Percentiles rank a stretch among this genome's conserved stretches.
phyloP scores from a whole-genome alignment of 306 rosid genomes.

The Phaseolus lunatus region DNA sequence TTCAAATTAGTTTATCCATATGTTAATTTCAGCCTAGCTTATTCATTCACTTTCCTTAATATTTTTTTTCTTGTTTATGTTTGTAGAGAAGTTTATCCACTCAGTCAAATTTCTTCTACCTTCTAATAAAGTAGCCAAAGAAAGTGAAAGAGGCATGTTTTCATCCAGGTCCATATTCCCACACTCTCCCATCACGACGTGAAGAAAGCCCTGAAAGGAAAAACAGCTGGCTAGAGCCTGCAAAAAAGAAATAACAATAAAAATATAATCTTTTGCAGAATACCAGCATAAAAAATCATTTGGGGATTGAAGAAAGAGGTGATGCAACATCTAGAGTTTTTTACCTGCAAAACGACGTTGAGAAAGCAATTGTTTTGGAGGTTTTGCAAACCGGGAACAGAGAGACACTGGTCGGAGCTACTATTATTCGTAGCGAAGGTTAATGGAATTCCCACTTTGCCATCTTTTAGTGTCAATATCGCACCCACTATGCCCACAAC shows the following conservation, averaged over 20 bases:
- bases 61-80: too few relatives aligned
- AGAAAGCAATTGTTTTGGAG: constrained; percentile 85
- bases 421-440: constrained; percentile 22
- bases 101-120: constrained; percentile 45
- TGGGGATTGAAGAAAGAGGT: constrained; percentile 13
- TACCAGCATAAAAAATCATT: neutral
- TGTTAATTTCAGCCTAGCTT: neutral
- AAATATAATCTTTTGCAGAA: neutral
- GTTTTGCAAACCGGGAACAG: constrained; percentile 82
- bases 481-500: constrained; percentile 60
- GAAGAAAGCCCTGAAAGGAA: constrained; percentile 70
- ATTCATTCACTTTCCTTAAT: too few relatives aligned
- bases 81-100: neutral
- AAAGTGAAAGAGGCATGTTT: constrained; percentile 69
- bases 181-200: constrained; percentile 56
- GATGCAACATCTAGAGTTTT: neutral
- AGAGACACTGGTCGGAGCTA: constrained; percentile 38
- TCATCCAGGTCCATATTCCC: constrained; percentile 55
- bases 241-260: constrained; percentile 6
- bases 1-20: neutral
- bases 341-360: constrained; percentile 88
- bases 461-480: constrained; percentile 53
- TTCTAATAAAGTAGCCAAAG: constrained; percentile 69
- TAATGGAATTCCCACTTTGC: constrained; percentile 47
- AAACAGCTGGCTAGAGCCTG: constrained; percentile 90